A percentile compares a stretch with the other conserved stretches of the same genome.
Conservation (phyloP, 805 yeast species). For the Priceomyces fermenticarens region DNA sequence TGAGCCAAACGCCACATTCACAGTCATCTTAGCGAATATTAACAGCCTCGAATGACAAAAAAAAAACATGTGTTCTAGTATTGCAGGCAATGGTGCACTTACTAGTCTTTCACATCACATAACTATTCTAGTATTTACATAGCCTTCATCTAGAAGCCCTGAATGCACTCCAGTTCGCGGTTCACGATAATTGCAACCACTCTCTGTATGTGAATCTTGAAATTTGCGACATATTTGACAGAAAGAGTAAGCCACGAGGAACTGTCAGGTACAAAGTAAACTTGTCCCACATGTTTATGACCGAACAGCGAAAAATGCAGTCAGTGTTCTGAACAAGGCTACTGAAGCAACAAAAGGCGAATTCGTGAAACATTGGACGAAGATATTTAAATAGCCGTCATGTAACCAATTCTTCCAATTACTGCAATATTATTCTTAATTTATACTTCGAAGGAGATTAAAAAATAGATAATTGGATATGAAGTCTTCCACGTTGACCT, state of each 20-base stretch:
- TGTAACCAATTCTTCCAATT: background rate
- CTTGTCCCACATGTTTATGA: slow-evolving; percentile 1
- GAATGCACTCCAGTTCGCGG: background rate
- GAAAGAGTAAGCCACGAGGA: slow-evolving; percentile 2
- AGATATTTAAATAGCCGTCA: background rate
- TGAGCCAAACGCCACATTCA: too few species aligned
- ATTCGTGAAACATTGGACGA: too few species aligned
- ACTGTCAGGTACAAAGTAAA: background rate
- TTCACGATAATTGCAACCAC: slow-evolving; percentile 1
- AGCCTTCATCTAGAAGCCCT: too few species aligned
- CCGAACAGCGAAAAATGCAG: slow-evolving; percentile 1
- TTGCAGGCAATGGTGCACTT: too few species aligned
- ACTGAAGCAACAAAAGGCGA: too few species aligned
- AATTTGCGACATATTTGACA: slow-evolving; percentile 1
- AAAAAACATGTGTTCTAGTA: too few species aligned
- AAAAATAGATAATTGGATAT: slow-evolving; percentile 4
- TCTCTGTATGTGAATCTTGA: background rate
- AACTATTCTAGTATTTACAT: too few species aligned
- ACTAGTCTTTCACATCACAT: too few species aligned
- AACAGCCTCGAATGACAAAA: too few species aligned
- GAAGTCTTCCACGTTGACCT: slow-evolving; percentile 11
- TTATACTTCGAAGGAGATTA: background rate
- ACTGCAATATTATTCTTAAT: background rate
- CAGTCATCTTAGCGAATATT: too few species aligned
- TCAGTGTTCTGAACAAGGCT: background rate